Percentiles rank a stretch among this genome's conserved stretches.
Evolutionary conservation across 345 rosid genomes (phyloP).

Genomic region (Theobroma cacao): DNA sequence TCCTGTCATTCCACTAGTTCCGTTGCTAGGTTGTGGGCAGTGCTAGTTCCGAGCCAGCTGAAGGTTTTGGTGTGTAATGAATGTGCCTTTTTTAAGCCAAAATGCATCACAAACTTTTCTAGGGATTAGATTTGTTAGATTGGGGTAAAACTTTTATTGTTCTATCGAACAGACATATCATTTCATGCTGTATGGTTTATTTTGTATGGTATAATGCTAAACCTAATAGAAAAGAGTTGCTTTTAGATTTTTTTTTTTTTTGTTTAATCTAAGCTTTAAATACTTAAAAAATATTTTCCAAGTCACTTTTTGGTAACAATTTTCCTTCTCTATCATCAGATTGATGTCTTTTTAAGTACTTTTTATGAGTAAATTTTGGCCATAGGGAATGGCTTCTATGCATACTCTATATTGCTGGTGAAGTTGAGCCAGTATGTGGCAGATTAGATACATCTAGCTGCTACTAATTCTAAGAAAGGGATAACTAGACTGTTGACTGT

Average conservation of each 20-base stretch:
- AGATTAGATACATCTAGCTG: not conserved
- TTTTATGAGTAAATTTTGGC: not conserved
- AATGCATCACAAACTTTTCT: not conserved
- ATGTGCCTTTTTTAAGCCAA: not conserved
- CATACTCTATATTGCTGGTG: not conserved
- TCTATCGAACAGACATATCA: too few species aligned
- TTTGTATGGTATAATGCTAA: not conserved
- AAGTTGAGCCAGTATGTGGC: constrained; percentile 1
- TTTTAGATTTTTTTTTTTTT: not conserved
- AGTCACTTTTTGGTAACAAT: not conserved
- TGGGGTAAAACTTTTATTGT: too few species aligned
- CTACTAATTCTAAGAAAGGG: not conserved
- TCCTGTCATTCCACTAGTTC: too few species aligned
- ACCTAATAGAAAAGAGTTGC: not conserved
- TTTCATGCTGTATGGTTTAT: not conserved
- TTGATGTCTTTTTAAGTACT: not conserved
- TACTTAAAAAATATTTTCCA: not conserved
- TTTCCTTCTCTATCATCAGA: not conserved
- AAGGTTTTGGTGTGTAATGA: not conserved
- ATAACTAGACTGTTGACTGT: not conserved
- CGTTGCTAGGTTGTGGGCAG: too few species aligned
- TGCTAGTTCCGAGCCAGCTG: too few species aligned
- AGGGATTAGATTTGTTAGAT: too few species aligned
- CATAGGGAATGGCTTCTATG: not conserved
- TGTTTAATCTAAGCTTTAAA: not conserved